Percentiles rank a stretch among this genome's conserved stretches.
These are phyloP conservation scores for Globisporangium sylvaticum DNA, from an alignment of 352 stramenopile genomes.

Conservation along the genomic window DNA sequence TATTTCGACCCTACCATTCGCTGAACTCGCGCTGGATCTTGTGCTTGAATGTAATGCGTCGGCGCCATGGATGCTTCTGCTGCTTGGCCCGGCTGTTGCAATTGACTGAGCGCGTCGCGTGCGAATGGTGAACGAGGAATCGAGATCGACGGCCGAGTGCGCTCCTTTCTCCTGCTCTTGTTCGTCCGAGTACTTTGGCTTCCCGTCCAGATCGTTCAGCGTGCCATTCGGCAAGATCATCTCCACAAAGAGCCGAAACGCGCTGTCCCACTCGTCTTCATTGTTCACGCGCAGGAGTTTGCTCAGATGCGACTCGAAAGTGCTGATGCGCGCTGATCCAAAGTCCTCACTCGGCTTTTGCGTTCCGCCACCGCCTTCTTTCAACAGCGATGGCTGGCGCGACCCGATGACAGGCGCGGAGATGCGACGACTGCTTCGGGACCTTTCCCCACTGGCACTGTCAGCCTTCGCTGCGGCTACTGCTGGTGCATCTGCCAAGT, in stretches of 20 bases:
- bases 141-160: background rate
- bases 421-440: conserved; percentile 2
- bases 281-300: conserved; percentile 15
- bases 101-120: conserved; percentile 12
- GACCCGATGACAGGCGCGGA: background rate
- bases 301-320: conserved; percentile 12
- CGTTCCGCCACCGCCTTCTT: background rate
- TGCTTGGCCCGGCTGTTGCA: background rate
- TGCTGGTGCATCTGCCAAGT: conserved; percentile 17
- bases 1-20: background rate
- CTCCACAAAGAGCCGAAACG: conserved; percentile 47
- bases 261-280: conserved; percentile 32
- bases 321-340: background rate
- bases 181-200: background rate
- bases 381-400: background rate
- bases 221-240: conserved; percentile 38
- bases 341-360: background rate
- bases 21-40: background rate
- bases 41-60: background rate
- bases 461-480: conserved; percentile 10
- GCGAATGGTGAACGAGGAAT: conserved; percentile 6
- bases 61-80: background rate
- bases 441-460: background rate
- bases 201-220: conserved; percentile 22
- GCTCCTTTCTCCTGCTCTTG: background rate